phyloP scores from a whole-genome alignment of 495 filamentous ascomycete genomes.

The Penicillium coffeae region DNA sequence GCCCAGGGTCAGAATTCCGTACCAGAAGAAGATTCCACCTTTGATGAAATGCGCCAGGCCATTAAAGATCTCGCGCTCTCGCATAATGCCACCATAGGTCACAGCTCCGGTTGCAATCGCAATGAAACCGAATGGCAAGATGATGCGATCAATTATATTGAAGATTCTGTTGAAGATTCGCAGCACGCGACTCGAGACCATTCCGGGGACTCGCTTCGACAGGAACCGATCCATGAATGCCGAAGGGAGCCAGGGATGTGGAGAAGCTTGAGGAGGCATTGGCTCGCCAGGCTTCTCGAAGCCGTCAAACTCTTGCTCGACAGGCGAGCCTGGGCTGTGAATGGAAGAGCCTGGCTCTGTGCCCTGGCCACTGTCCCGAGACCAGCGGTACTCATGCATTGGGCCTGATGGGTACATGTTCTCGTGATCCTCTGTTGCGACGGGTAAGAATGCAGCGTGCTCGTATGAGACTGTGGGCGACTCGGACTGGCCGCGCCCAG shows the following conservation, averaged over 20 bases:
- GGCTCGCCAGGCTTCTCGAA: conserved; percentile 53
- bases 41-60: conserved; percentile 94
- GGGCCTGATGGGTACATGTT: conserved; percentile 43
- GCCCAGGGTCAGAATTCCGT: conserved; percentile 81
- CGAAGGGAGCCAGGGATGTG: conserved; percentile 44
- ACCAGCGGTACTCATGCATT: conserved; percentile 58
- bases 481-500: conserved; percentile 33
- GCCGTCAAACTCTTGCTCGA: conserved; percentile 48
- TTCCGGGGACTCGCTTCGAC: conserved; percentile 44
- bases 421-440: conserved; percentile 63
- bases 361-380: conserved; percentile 85
- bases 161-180: conserved; percentile 56
- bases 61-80: conserved; percentile 65
- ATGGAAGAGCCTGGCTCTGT: conserved; percentile 70
- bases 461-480: conserved; percentile 29
- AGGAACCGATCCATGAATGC: conserved; percentile 46
- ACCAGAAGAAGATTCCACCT: conserved; percentile 94
- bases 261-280: conserved; percentile 24
- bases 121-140: conserved; percentile 62
- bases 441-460: conserved; percentile 57
- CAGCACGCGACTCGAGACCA: conserved; percentile 60
- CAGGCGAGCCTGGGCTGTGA: conserved; percentile 58
- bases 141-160: conserved; percentile 55
- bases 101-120: conserved; percentile 62
- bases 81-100: conserved; percentile 67